Conservation (phyloP, 805 yeast genomes). For the Metschnikowia anglica region DNA sequence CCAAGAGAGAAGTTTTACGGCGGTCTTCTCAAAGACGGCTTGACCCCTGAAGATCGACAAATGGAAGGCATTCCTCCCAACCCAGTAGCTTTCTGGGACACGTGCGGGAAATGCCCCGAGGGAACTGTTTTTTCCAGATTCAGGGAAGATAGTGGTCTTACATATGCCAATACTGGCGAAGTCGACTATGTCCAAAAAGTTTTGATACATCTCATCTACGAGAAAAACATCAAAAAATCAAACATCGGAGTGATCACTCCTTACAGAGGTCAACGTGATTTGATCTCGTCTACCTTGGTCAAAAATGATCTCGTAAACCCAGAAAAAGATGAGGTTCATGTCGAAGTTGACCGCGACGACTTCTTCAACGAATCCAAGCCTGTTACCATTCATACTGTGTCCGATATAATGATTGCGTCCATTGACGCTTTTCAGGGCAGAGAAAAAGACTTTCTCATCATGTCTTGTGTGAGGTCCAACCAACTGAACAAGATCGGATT, state of each 20-base stretch:
- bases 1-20: constrained; percentile 54
- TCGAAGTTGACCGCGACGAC: constrained; percentile 64
- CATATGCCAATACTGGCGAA: constrained; percentile 59
- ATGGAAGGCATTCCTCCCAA: constrained; percentile 44
- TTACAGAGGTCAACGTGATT: constrained; percentile 72
- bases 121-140: constrained; percentile 47
- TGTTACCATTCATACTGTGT: constrained; percentile 49
- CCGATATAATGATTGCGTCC: constrained; percentile 44
- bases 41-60: constrained; percentile 49
- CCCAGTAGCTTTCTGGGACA: constrained; percentile 64
- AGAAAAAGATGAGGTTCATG: constrained; percentile 41
- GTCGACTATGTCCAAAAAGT: constrained; percentile 47
- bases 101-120: constrained; percentile 49
- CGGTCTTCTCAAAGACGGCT: constrained; percentile 55
- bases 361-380: constrained; percentile 45
- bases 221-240: constrained; percentile 48
- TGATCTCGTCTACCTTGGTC: constrained; percentile 51
- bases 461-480: constrained; percentile 65
- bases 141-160: constrained; percentile 53
- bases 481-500: constrained; percentile 75
- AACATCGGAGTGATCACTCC: constrained; percentile 68
- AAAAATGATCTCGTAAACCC: constrained; percentile 59
- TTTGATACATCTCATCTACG: constrained; percentile 50
- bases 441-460: constrained; percentile 51
- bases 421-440: constrained; percentile 62